phyloP scores from a whole-genome alignment of 1,284 basidiomycete species.

The Puccinia horiana region DNA sequence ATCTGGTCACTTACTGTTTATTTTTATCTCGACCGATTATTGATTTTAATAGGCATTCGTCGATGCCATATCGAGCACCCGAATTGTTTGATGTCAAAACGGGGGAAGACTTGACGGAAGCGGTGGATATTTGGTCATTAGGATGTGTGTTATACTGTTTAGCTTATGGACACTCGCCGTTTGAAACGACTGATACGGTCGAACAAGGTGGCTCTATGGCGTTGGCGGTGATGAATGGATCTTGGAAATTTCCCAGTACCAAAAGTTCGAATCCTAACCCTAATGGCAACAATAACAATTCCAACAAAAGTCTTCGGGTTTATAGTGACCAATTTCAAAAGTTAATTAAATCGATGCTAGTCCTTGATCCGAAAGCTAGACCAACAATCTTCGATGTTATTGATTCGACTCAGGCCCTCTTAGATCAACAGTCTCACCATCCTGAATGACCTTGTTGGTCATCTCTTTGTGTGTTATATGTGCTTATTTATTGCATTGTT shows the following conservation, averaged over 20 bases:
- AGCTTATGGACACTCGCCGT: constrained; percentile 58
- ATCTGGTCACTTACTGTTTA: neutral
- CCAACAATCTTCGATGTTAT: constrained; percentile 38
- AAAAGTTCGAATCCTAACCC: constrained; percentile 5
- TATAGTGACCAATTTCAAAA: constrained; percentile 51
- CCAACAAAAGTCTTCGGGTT: constrained; percentile 25
- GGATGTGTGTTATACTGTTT: constrained; percentile 57
- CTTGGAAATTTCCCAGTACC: constrained; percentile 55
- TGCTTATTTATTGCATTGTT: neutral
- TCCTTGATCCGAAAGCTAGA: constrained; percentile 53
- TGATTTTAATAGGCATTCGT: constrained; percentile 50
- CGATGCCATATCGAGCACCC: constrained; percentile 59
- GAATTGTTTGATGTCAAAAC: constrained; percentile 59
- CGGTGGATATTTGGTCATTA: constrained; percentile 59
- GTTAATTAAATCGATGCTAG: constrained; percentile 55
- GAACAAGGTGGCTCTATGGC: constrained; percentile 59
- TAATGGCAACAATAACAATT: constrained; percentile 6
- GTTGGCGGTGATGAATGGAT: constrained; percentile 57
- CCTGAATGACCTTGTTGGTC: neutral
- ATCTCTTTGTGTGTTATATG: neutral
- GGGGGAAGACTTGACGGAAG: constrained; percentile 55
- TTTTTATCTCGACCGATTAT: neutral
- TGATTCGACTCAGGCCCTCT: constrained; percentile 14
- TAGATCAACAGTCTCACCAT: constrained; percentile 20
- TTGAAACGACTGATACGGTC: constrained; percentile 58